Conservation (phyloP, 371 early-diverging fungal genomes). For the Mortierella sp. region DNA sequence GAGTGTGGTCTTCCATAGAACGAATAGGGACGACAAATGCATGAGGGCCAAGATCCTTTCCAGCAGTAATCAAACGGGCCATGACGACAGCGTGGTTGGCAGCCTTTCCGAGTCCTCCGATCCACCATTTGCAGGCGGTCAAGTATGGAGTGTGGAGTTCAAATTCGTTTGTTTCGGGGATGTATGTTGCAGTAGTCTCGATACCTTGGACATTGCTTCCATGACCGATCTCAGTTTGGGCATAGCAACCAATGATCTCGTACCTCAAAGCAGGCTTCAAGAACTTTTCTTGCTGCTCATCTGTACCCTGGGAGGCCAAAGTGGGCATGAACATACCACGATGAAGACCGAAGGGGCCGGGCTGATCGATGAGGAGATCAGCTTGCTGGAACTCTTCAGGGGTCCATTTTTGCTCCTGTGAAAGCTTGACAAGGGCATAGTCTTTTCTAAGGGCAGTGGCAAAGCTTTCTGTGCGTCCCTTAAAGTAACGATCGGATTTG, state of each 20-base stretch:
- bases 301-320: constrained; percentile 76
- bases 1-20: constrained; percentile 68
- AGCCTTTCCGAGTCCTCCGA: constrained; percentile 89
- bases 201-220: constrained; percentile 94
- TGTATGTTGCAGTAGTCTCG: constrained; percentile 94
- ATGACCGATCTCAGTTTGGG: constrained; percentile 93
- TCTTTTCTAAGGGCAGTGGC: constrained; percentile 64
- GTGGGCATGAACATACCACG: constrained; percentile 80
- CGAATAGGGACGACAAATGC: constrained; percentile 78
- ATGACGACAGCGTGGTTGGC: constrained; percentile 90
- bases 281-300: constrained; percentile 84
- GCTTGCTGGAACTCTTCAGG: constrained; percentile 63
- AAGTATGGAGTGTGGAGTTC: constrained; percentile 92
- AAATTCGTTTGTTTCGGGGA: constrained; percentile 86
- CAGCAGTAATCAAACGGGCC: constrained; percentile 85
- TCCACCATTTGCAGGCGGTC: constrained; percentile 97
- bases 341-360: constrained; percentile 64
- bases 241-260: constrained; percentile 90
- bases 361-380: constrained; percentile 65
- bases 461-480: constrained; percentile 65
- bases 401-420: constrained; percentile 63
- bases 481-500: constrained; percentile 68
- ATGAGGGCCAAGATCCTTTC: constrained; percentile 84
- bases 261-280: constrained; percentile 82
- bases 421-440: constrained; percentile 64